Evolutionary conservation across 768 basidiomycete species (phyloP).

Genomic region (Rhizopogon salebrosus): DNA sequence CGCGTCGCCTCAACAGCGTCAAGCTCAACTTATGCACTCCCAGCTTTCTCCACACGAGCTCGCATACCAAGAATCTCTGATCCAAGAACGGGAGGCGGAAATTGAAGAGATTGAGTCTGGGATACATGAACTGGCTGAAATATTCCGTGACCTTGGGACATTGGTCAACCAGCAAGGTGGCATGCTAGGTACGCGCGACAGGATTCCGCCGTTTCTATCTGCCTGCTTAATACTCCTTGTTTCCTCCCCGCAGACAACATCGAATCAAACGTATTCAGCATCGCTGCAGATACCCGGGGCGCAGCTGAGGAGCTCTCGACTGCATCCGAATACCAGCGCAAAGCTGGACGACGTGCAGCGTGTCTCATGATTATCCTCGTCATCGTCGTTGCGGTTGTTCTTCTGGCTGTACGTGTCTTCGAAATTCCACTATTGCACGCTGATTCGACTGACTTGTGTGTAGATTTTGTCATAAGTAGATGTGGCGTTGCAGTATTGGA

Average conservation of each 20-base stretch:
- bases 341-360: conserved; percentile 83
- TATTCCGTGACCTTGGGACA: conserved; percentile 94
- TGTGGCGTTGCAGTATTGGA: no score
- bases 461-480: neutral
- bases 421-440: conserved; percentile 1
- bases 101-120: conserved; percentile 96
- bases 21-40: conserved; percentile 63
- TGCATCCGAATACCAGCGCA: conserved; percentile 91
- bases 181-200: conserved; percentile 72
- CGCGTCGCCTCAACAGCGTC: conserved; percentile 54
- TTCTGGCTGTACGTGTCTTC: conserved; percentile 74
- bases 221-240: neutral
- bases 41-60: conserved; percentile 90
- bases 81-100: conserved; percentile 80
- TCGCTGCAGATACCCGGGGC: conserved; percentile 74
- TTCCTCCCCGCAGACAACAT: conserved; percentile 74
- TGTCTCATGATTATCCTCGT: conserved; percentile 87
- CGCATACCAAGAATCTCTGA: conserved; percentile 89
- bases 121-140: conserved; percentile 93
- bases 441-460: neutral
- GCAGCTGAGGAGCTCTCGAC: conserved; percentile 85
- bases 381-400: conserved; percentile 81
- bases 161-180: conserved; percentile 91
- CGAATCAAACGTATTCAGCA: conserved; percentile 86
- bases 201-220: neutral